phyloP scores from a whole-genome alignment of 2,329 filamentous ascomycete genomes.

The Apiospora marii region DNA sequence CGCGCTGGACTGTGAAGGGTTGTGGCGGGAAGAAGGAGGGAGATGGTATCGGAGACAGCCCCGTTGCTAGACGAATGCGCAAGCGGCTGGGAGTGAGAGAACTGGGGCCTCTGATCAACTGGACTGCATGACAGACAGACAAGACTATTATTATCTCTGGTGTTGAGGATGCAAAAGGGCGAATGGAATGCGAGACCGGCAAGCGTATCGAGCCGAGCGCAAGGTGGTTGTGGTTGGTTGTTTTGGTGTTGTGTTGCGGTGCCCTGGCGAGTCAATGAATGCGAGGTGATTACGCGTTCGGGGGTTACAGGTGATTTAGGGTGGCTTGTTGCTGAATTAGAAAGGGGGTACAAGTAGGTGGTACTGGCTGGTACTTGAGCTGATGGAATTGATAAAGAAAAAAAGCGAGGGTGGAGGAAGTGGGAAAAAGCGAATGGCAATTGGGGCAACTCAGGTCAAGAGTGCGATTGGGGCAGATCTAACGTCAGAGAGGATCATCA shows the following conservation, averaged over 20 bases:
- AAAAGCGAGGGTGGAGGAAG: constrained; percentile 13
- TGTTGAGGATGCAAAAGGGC: background rate
- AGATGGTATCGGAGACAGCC: constrained; percentile 19
- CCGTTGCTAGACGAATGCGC: constrained; percentile 12
- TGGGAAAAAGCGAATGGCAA: constrained; percentile 1
- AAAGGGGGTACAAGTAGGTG: constrained; percentile 13
- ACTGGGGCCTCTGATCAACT: constrained; percentile 14
- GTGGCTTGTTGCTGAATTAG: constrained; percentile 19
- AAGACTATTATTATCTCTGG: background rate
- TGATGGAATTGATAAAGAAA: constrained; percentile 8
- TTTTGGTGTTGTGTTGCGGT: constrained; percentile 6
- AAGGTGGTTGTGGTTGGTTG: background rate
- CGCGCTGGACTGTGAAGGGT: background rate
- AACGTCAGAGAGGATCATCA: constrained; percentile 20
- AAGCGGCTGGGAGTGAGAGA: constrained; percentile 15
- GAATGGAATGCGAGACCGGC: background rate
- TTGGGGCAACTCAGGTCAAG: background rate
- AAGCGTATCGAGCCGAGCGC: background rate
- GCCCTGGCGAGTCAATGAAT: constrained; percentile 5
- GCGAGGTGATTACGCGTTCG: constrained; percentile 19
- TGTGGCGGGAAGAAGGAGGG: background rate
- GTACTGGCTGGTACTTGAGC: background rate
- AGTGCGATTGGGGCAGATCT: constrained; percentile 13
- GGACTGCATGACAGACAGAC: constrained; percentile 17
- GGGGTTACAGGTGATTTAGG: constrained; percentile 15